Evolutionary conservation across 768 basidiomycete genomes (phyloP), one percentile per base, ranked within the genome.

Genomic region (Phylloporus sp.): DNA sequence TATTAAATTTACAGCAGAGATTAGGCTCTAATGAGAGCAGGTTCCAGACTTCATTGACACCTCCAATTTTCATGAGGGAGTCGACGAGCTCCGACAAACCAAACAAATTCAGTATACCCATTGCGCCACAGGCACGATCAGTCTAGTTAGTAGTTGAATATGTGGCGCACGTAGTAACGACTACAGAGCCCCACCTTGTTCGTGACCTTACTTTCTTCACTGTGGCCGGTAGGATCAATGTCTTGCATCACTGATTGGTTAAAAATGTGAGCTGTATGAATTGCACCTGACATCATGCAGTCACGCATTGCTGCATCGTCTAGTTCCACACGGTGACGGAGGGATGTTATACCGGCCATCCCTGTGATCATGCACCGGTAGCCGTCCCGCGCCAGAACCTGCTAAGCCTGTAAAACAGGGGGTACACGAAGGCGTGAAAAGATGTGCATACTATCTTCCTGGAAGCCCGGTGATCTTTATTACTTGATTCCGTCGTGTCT

Each of bases 301-400:
- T 34, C 17, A 10, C 18, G 33, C 7, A 6, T 17, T 26, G 24
- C 9, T 5, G 5, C 24, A 17, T 3, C n/a, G 9, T 10, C 3
- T 24, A 18, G 22, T 10, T 43, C 29, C 11, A 29, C 9, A 39
- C 29, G 32, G 0, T 11, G 6, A 1, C 2, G 0, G 13, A n/a
- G 3, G 5, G 37, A 46, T 7, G 1, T 0, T 11, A 0, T 1
- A 26, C 39, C 22, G 26, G 17, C 2, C 5, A 28, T 17, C 1
- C 48, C 31, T 2, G 46, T 48, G 9, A 48, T 11, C 4, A 31
- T 13, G 34, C 40, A 48, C 4, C 32, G 21, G 28, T 28, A 49
- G 21, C 38, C 21, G 23, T 38, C 42, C 14, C 38, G 38, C 6
- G 32, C 43, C 17, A 45, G 24, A 3, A 11, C 17, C 40, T 42